Evolutionary conservation across 208 protist species (phyloP).

Genomic region (Hexamita inflata): DNA sequence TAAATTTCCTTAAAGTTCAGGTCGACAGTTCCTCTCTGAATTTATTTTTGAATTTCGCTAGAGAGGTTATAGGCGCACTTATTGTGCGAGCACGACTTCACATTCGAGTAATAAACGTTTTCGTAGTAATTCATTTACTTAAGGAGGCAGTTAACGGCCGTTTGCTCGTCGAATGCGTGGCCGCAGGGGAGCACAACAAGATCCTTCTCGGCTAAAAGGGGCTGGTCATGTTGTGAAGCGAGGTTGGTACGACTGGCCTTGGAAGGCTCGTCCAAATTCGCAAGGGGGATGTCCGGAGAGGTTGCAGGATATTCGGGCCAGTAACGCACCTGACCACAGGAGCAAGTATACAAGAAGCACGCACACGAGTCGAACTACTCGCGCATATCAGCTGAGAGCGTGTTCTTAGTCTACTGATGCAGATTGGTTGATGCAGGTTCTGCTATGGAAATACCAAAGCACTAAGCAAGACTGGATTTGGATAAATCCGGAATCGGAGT

Average conservation of each 20-base stretch:
- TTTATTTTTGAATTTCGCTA: too few species aligned
- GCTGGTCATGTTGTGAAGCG: not conserved
- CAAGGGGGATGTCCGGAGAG: not conserved
- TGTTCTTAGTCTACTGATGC: not conserved
- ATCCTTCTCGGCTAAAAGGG: not conserved
- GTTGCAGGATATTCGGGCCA: not conserved
- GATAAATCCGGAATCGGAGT: not conserved
- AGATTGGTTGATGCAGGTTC: not conserved
- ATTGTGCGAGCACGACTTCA: too few species aligned
- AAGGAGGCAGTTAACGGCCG: not conserved
- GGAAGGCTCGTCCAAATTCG: not conserved
- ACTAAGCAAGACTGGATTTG: not conserved
- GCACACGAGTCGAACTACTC: not conserved
- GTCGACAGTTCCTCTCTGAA: too few species aligned
- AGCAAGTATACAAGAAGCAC: conserved; percentile 3
- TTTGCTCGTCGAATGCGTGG: not conserved
- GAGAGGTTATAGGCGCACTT: too few species aligned
- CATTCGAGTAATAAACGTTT: too few species aligned
- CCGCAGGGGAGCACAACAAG: not conserved
- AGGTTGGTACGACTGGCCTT: not conserved
- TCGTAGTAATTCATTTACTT: not conserved
- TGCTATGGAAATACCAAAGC: not conserved
- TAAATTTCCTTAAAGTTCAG: too few species aligned
- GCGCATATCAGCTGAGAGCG: not conserved
- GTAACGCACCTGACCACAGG: not conserved